Evolutionary conservation across 345 rosid genomes (phyloP).

Genomic region (Aquilaria malaccensis): DNA sequence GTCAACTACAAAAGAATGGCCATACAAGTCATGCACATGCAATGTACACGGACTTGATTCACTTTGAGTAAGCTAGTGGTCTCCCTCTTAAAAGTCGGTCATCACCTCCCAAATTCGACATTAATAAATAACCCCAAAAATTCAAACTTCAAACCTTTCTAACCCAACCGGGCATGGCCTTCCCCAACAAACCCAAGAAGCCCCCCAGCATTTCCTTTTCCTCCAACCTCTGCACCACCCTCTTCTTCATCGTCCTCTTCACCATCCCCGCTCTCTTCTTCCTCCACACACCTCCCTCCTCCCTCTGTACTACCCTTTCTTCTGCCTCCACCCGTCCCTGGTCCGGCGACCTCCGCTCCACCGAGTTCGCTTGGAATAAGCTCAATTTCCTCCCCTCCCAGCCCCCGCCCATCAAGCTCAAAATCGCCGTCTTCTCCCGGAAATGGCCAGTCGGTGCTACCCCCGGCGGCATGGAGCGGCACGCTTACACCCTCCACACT

Average conservation of each 20-base stretch:
- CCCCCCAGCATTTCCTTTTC: conserved; percentile 16
- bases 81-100: no score
- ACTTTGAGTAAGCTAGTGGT: no score
- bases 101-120: no score
- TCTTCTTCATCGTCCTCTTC: conserved; percentile 77
- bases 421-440: conserved; percentile 78
- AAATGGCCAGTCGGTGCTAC: conserved; percentile 76
- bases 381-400: conserved; percentile 28
- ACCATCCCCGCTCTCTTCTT: conserved; percentile 76
- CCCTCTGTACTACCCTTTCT: conserved; percentile 29
- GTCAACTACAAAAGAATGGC: no score
- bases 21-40: no score
- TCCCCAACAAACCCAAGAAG: conserved; percentile 50
- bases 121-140: no score
- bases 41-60: no score
- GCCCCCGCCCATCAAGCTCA: conserved; percentile 33
- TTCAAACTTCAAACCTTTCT: not conserved
- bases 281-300: conserved; percentile 41
- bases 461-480: conserved; percentile 99
- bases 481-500: conserved; percentile 69
- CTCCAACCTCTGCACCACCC: conserved; percentile 47
- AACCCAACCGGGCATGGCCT: conserved; percentile 32
- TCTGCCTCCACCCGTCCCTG: conserved; percentile 23
- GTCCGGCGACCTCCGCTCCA: conserved; percentile 64
- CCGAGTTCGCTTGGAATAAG: conserved; percentile 70